A percentile compares a stretch with the other conserved stretches of the same genome.
Evolutionary conservation across 2,329 filamentous ascomycete species (phyloP).

Genomic region (Monosporascus cannonballus): DNA sequence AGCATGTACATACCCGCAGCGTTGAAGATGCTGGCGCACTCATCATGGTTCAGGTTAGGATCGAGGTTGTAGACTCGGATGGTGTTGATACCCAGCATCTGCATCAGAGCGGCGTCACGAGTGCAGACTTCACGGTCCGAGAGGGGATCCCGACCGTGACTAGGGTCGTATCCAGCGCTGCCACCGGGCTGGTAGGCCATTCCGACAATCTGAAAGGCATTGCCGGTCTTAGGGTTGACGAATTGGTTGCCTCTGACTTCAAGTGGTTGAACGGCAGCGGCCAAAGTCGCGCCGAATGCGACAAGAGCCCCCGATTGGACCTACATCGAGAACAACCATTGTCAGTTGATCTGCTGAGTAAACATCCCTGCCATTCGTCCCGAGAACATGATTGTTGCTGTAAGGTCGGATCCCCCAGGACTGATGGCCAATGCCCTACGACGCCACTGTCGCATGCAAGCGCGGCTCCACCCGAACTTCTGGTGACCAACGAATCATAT

Average conservation of each 20-base stretch:
- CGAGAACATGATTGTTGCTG: background rate
- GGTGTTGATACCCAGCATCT: conserved; percentile 58
- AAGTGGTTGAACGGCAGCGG: conserved; percentile 51
- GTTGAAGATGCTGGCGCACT: conserved; percentile 63
- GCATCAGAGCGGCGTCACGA: conserved; percentile 60
- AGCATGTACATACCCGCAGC: conserved; percentile 64
- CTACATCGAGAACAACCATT: conserved; percentile 20
- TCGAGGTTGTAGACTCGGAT: conserved; percentile 66
- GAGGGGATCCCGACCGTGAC: conserved; percentile 49
- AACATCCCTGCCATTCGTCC: no score
- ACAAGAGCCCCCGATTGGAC: conserved; percentile 40
- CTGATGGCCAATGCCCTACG: no score
- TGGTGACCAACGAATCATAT: background rate
- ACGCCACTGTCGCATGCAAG: background rate
- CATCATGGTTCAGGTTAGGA: conserved; percentile 59
- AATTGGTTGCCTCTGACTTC: conserved; percentile 53
- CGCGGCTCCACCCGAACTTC: background rate
- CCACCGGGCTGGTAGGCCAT: conserved; percentile 66
- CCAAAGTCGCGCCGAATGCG: conserved; percentile 46
- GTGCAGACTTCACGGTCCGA: conserved; percentile 52
- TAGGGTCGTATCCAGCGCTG: conserved; percentile 54
- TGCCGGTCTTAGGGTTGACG: conserved; percentile 51
- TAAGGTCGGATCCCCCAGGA: background rate
- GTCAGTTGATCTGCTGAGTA: background rate
- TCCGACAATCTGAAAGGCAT: conserved; percentile 60